These are phyloP conservation scores for Meira miltonrushii DNA, from an alignment of 1,284 basidiomycete species.

Conservation along the genomic window DNA sequence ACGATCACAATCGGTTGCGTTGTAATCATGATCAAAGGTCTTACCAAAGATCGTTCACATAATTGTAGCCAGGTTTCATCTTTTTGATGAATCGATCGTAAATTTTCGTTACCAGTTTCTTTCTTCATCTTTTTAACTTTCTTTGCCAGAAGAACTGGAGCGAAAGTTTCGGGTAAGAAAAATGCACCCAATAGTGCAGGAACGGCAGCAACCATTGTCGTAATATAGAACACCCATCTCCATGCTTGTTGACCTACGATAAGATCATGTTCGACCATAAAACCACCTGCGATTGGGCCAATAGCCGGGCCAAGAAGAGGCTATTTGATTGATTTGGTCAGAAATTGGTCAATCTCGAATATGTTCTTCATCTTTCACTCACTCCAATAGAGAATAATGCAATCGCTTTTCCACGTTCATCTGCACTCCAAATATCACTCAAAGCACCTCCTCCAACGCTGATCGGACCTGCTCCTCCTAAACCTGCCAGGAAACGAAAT, in stretches of 20 bases:
- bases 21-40: slow-evolving; percentile 43
- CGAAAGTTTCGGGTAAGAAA: slow-evolving; percentile 37
- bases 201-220: slow-evolving; percentile 62
- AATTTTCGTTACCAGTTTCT: slow-evolving; percentile 38
- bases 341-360: no score
- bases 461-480: slow-evolving; percentile 58
- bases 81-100: slow-evolving; percentile 39
- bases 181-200: slow-evolving; percentile 24
- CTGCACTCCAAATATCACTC: slow-evolving; percentile 64
- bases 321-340: no score
- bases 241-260: slow-evolving; percentile 14
- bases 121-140: slow-evolving; percentile 32
- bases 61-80: slow-evolving; percentile 24
- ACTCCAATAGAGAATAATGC: slow-evolving; percentile 64
- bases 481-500: slow-evolving; percentile 66
- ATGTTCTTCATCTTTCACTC: no score
- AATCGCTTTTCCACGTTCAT: slow-evolving; percentile 65
- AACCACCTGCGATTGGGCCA: slow-evolving; percentile 50
- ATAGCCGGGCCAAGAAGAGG: slow-evolving; percentile 69
- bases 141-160: slow-evolving; percentile 36
- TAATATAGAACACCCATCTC: slow-evolving; percentile 51
- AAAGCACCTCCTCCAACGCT: slow-evolving; percentile 59
- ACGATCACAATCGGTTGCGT: slow-evolving; percentile 31
- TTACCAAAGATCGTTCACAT: slow-evolving; percentile 31
- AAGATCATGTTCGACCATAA: slow-evolving; percentile 1